Evolutionary conservation across 345 rosid genomes (phyloP).

Genomic region (Chamaenerion angustifolium): DNA sequence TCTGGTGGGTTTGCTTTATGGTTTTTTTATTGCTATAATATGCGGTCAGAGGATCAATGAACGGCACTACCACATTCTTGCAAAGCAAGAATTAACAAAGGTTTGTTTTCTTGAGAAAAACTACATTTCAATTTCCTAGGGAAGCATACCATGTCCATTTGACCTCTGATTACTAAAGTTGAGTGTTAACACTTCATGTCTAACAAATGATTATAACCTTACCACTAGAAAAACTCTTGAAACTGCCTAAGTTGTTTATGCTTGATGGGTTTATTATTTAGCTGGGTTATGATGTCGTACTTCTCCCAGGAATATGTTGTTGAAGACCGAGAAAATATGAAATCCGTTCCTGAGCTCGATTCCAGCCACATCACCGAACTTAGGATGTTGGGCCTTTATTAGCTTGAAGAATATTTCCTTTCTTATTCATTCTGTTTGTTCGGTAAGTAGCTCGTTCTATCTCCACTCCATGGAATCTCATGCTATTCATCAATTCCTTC

Average conservation of each 20-base stretch:
- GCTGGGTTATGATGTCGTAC: background rate
- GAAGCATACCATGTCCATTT: no score
- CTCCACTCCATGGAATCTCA: no score
- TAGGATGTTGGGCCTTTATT: conserved; percentile 79
- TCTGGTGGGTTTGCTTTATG: conserved; percentile 94
- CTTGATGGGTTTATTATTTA: no score
- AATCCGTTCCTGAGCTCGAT: conserved; percentile 73
- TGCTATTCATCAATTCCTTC: no score
- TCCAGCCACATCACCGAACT: conserved; percentile 78
- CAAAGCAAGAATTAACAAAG: conserved; percentile 97
- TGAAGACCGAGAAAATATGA: conserved; percentile 65
- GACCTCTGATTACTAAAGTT: no score
- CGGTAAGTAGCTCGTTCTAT: conserved; percentile 15
- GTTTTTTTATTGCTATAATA: conserved; percentile 94
- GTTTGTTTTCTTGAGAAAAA: conserved; percentile 16
- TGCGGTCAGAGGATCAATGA: conserved; percentile 97
- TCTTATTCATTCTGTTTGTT: conserved; percentile 1
- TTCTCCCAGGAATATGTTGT: conserved; percentile 75
- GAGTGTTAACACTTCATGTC: no score
- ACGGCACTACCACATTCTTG: conserved; percentile 94
- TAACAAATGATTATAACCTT: no score
- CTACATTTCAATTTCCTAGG: no score
- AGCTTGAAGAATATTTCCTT: conserved; percentile 9
- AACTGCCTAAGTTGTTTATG: no score
- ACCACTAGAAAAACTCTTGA: no score